These are phyloP conservation scores for Aureoboletus auriporus DNA, from an alignment of 768 basidiomycete species.

Conservation along the genomic window DNA sequence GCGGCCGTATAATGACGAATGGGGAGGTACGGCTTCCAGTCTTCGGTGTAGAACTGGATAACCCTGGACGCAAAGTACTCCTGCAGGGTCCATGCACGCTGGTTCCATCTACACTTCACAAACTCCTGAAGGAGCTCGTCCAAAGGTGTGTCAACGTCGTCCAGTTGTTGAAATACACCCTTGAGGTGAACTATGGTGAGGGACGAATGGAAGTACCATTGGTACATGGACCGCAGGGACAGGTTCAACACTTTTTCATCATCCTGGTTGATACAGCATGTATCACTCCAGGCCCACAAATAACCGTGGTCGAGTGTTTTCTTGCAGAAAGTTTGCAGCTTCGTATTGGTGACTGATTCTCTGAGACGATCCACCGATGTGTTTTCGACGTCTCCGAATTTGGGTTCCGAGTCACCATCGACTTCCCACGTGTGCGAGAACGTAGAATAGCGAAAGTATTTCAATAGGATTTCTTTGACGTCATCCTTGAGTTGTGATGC, in stretches of 20 bases:
- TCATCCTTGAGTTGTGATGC: background rate
- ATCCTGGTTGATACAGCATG: slow-evolving; percentile 24
- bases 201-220: slow-evolving; percentile 22
- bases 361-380: slow-evolving; percentile 4
- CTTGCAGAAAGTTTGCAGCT: slow-evolving; percentile 13
- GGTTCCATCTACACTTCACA: slow-evolving; percentile 18
- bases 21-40: slow-evolving; percentile 21
- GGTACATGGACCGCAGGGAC: slow-evolving; percentile 24
- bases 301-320: slow-evolving; percentile 6
- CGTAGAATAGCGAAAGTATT: slow-evolving; percentile 16
- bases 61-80: slow-evolving; percentile 20
- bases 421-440: slow-evolving; percentile 23
- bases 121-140: slow-evolving; percentile 1
- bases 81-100: slow-evolving; percentile 19
- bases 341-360: background rate
- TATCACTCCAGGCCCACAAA: slow-evolving; percentile 24
- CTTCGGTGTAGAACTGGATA: slow-evolving; percentile 20
- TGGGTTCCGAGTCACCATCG: slow-evolving; percentile 1
- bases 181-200: slow-evolving; percentile 23
- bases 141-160: background rate
- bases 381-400: background rate
- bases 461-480: background rate
- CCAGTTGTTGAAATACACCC: slow-evolving; percentile 6
- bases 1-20: background rate
- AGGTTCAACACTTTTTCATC: slow-evolving; percentile 9